Percentiles rank a stretch among this genome's conserved stretches.
Conservation (phyloP, 495 filamentous ascomycete species). For the Trypethelium eluteriae region DNA sequence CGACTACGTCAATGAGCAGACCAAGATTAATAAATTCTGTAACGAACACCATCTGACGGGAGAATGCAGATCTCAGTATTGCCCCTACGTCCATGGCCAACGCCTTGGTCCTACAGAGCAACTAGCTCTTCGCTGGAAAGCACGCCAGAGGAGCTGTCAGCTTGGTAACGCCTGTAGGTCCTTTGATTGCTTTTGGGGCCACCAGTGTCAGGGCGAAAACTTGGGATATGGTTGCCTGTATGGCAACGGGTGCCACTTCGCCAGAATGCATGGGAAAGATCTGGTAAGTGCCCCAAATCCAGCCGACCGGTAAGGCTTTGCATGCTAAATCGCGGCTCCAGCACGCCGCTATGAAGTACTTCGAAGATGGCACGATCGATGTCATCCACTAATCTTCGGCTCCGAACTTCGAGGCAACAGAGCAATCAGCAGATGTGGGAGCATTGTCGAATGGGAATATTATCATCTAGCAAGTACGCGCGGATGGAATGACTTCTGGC, state of each 20-base stretch:
- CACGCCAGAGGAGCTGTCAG: conserved; percentile 22
- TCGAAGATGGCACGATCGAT: background rate
- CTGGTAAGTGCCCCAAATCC: conserved; percentile 12
- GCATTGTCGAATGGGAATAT: background rate
- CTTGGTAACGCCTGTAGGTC: conserved; percentile 25
- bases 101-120: conserved; percentile 26
- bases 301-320: background rate
- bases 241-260: conserved; percentile 18
- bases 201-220: conserved; percentile 22
- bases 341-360: background rate
- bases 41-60: conserved; percentile 36
- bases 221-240: background rate
- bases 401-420: background rate
- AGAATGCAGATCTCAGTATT: conserved; percentile 27
- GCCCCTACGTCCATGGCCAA: conserved; percentile 32
- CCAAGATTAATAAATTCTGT: conserved; percentile 30
- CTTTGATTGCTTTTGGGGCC: conserved; percentile 29
- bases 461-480: no score
- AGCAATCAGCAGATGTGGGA: background rate
- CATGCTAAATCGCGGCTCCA: background rate
- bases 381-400: background rate
- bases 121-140: conserved; percentile 32
- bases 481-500: no score
- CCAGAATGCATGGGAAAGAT: conserved; percentile 20
- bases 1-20: conserved; percentile 25